These are phyloP conservation scores for Xylaria intraflava DNA, from an alignment of 495 filamentous ascomycete species.

Conservation along the genomic window DNA sequence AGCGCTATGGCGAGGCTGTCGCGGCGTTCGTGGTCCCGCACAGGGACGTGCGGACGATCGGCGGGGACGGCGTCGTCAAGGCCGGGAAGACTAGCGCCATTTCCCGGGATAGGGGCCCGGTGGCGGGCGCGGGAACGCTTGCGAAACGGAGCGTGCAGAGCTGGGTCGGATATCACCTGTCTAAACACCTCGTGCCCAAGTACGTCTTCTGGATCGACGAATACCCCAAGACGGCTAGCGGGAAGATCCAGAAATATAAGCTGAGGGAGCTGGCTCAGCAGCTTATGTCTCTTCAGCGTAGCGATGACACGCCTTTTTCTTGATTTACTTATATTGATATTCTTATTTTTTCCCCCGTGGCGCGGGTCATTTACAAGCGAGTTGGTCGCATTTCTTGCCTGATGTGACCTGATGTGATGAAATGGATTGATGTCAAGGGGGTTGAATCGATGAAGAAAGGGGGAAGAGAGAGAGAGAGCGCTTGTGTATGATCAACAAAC, in stretches of 20 bases:
- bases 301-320: too few relatives aligned
- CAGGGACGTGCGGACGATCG: constrained; percentile 28
- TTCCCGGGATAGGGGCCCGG: background rate
- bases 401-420: too few relatives aligned
- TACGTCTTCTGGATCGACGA: constrained; percentile 77
- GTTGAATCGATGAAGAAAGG: too few relatives aligned
- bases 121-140: constrained; percentile 22
- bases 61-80: constrained; percentile 15
- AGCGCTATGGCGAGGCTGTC: constrained; percentile 78
- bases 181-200: constrained; percentile 77
- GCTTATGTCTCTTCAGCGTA: constrained; percentile 15
- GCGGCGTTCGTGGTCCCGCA: constrained; percentile 70
- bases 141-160: constrained; percentile 52
- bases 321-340: too few relatives aligned
- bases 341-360: too few relatives aligned
- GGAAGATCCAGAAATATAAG: constrained; percentile 96
- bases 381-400: too few relatives aligned
- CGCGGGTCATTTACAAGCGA: too few relatives aligned
- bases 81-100: background rate
- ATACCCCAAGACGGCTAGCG: constrained; percentile 91
- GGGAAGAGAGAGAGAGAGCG: too few relatives aligned
- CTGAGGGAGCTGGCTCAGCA: constrained; percentile 52
- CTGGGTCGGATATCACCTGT: constrained; percentile 69
- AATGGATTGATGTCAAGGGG: too few relatives aligned
- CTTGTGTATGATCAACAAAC: too few relatives aligned